Evolutionary conservation across 805 yeast species (phyloP).

Genomic region (Brettanomyces bruxellensis): DNA sequence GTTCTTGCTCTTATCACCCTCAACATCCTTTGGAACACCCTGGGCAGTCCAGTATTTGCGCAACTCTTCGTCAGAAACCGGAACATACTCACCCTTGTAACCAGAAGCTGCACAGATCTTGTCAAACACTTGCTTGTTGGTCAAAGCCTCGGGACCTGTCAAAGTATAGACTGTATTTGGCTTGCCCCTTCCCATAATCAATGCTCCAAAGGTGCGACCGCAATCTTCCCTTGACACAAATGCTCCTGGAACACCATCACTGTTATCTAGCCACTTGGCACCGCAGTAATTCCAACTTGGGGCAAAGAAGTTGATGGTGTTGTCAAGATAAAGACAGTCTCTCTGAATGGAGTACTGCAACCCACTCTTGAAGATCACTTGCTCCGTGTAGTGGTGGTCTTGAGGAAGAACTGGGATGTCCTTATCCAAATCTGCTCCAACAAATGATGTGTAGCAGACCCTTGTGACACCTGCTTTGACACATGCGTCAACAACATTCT

Average conservation of each 20-base stretch:
- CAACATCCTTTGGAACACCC: conserved; percentile 4
- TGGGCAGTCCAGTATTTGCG: conserved; percentile 5
- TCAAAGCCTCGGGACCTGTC: conserved; percentile 5
- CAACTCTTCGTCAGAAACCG: conserved; percentile 5
- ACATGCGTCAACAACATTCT: conserved; percentile 4
- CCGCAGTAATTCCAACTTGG: conserved; percentile 6
- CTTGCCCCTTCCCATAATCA: conserved; percentile 6
- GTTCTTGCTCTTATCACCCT: conserved; percentile 2
- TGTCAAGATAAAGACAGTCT: conserved; percentile 4
- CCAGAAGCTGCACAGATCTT: conserved; percentile 6
- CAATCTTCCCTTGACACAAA: conserved; percentile 7
- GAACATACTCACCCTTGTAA: conserved; percentile 5
- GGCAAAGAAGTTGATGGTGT: conserved; percentile 5
- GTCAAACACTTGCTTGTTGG: conserved; percentile 5
- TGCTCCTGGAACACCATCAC: conserved; percentile 3
- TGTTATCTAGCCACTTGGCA: conserved; percentile 4
- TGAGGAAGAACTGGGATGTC: conserved; percentile 6
- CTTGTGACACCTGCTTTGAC: conserved; percentile 5
- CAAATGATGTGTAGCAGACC: conserved; percentile 7
- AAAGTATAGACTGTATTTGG: conserved; percentile 3
- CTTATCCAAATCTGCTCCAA: conserved; percentile 6
- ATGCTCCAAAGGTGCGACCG: conserved; percentile 4
- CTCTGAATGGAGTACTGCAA: conserved; percentile 5
- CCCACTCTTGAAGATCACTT: conserved; percentile 3
- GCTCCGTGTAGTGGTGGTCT: conserved; percentile 6